A percentile compares a stretch with the other conserved stretches of the same genome.
These are phyloP conservation scores for Protoeuglena noctilucae DNA, from an alignment of 139 green algal genomes.

Conservation along the genomic window DNA sequence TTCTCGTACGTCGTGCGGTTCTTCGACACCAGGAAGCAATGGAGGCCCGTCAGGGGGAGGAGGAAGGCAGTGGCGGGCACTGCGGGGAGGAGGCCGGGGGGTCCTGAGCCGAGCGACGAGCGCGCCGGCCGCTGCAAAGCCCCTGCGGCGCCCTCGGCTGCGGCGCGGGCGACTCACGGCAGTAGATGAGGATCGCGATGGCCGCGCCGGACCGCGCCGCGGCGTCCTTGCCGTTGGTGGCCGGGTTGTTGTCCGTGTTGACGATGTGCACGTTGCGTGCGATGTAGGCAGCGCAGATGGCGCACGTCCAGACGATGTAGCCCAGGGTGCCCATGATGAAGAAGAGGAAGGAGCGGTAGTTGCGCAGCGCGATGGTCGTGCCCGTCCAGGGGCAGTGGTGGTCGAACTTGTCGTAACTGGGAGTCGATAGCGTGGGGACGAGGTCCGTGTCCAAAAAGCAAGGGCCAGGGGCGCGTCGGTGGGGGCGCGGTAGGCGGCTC, in stretches of 20 bases:
- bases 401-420: conserved; percentile 94
- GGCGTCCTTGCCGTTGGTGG: background rate
- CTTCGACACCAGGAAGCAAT: conserved; percentile 71
- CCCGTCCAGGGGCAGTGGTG: conserved; percentile 98
- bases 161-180: conserved; percentile 21
- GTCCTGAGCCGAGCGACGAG: conserved; percentile 3
- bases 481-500: no score
- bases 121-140: conserved; percentile 4
- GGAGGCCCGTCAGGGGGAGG: conserved; percentile 73
- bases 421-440: no score
- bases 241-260: background rate
- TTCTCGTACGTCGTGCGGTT: conserved; percentile 99
- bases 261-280: background rate
- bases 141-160: conserved; percentile 15
- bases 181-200: conserved; percentile 12
- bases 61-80: conserved; percentile 53
- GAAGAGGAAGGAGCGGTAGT: conserved; percentile 91
- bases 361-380: conserved; percentile 72
- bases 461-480: no score
- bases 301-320: conserved; percentile 41
- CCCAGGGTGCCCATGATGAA: conserved; percentile 80
- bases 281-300: conserved; percentile 4
- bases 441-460: no score
- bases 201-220: background rate
- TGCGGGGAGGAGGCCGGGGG: background rate